Base-by-base conservation (phyloP, 2,329 filamentous ascomycete genomes). In the Aspergillus floridensis region DNA sequence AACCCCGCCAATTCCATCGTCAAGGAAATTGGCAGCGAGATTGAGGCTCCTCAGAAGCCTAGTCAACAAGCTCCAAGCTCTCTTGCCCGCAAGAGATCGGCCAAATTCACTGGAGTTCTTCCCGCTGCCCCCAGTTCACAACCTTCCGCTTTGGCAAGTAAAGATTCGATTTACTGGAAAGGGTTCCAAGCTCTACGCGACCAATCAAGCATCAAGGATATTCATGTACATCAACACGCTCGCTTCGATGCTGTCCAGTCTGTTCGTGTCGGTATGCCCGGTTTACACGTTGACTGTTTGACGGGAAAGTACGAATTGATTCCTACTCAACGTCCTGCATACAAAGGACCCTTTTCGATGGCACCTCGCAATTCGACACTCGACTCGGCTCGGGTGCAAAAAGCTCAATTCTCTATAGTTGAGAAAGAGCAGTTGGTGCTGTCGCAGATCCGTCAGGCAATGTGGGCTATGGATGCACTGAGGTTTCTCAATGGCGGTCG, bases 161-260 rank as follows among this genome's bases (percentile, higher is more conserved):
- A 84, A 70, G 90, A 95, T 69, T 88, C 89, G 3, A 90, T 93
- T 5, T 97, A 96, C 76, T 93, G 92, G 78, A 88, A 90, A 62
- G 92, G 92, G 10, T 97, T 96, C 74, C 87, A 92, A 66, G 87
- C 89, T 70, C 84, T 91, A 65, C 79, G 88, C 49, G 83, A 90
- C 59, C 85, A 85, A 32, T 86, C 86, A 14, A 86, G 85, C 58
- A 81, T 82, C 56, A 80, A 82, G 19, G 95, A 98, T 74, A 87
- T 88, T 10, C 96, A 96, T 72, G 84, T 96, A 57, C 90, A 96
- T 74, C 89, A 91, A 47, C 86, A 91, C 58, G 85, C 90, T 24
- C 89, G 95, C 52, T 96, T 93, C 60, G 93, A 98, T 73, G 91
- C 92, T 24, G 82, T 97, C 51, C 93, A 97, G 72, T 86, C 92